Percentiles rank a stretch among this genome's conserved stretches.
Evolutionary conservation across 768 basidiomycete species (phyloP).

Genomic region (Strobilomyces echinocephalus): DNA sequence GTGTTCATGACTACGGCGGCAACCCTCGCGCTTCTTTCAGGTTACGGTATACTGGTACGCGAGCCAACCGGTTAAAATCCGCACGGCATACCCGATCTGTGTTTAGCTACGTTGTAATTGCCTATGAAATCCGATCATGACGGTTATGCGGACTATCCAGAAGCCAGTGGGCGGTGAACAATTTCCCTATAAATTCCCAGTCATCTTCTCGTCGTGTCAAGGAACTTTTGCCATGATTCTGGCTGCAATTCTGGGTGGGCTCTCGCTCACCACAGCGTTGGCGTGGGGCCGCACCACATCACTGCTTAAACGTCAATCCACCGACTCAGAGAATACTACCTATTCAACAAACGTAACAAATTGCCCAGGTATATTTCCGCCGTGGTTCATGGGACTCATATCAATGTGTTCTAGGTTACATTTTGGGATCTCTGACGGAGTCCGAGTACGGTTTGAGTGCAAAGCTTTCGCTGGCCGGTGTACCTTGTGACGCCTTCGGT

Average conservation of each 20-base stretch:
- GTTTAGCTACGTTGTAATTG: background rate
- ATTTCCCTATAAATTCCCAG: conserved; percentile 1
- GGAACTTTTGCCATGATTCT: conserved; percentile 1
- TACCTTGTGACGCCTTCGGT: conserved; percentile 63
- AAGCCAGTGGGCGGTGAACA: background rate
- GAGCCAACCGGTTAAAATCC: background rate
- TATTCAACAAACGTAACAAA: conserved; percentile 28
- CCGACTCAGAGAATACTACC: background rate
- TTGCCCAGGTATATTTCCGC: conserved; percentile 26
- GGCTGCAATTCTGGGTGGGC: conserved; percentile 4
- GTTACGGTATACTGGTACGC: too few relatives aligned
- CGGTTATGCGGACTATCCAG: background rate
- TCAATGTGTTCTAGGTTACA: conserved; percentile 44
- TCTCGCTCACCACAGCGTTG: conserved; percentile 2
- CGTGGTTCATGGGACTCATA: background rate
- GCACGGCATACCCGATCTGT: background rate
- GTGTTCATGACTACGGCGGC: too few relatives aligned
- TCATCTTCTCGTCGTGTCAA: background rate
- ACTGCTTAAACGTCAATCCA: conserved; percentile 2
- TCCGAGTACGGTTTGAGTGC: conserved; percentile 50
- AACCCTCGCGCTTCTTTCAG: too few relatives aligned
- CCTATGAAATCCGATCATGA: background rate
- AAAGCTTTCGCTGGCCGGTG: conserved; percentile 48
- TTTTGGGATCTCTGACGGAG: conserved; percentile 40
- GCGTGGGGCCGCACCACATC: conserved; percentile 9